These are phyloP conservation scores for Trichoderma hamatum DNA, from an alignment of 2,329 filamentous ascomycete species.

Conservation along the genomic window DNA sequence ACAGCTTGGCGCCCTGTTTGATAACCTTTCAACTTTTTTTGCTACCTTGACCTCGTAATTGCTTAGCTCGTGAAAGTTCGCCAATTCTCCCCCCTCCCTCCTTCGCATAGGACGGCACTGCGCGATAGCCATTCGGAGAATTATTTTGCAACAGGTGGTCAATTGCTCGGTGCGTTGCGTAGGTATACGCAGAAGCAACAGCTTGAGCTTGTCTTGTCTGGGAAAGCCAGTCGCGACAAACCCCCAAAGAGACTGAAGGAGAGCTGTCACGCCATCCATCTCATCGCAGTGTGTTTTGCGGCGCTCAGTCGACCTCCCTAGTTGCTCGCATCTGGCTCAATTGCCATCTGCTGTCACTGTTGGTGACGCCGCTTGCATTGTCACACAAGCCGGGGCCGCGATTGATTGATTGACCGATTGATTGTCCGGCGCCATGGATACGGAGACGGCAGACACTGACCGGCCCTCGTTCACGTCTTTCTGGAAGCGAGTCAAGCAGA, in stretches of 20 bases:
- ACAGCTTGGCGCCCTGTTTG: background rate
- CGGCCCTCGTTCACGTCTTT: constrained; percentile 53
- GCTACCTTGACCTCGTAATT: background rate
- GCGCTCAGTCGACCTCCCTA: background rate
- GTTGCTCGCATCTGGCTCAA: background rate
- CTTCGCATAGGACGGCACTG: background rate
- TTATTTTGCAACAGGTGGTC: background rate
- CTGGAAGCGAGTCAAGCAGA: constrained; percentile 50
- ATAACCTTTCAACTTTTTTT: background rate
- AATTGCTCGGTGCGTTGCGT: background rate
- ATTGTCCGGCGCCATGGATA: constrained; percentile 28
- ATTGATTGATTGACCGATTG: background rate
- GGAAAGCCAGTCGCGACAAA: background rate
- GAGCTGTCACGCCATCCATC: background rate
- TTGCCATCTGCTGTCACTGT: background rate
- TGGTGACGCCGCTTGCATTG: background rate
- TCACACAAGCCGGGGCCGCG: background rate
- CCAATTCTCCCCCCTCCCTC: background rate
- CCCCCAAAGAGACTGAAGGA: background rate
- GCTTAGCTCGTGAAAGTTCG: background rate
- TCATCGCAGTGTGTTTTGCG: too few relatives aligned
- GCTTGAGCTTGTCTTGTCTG: background rate
- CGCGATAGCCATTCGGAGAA: background rate
- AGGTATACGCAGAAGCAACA: too few relatives aligned
- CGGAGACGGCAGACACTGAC: constrained; percentile 23